phyloP scores from a whole-genome alignment of 75 land plant genomes.

The Larix kaempferi region DNA sequence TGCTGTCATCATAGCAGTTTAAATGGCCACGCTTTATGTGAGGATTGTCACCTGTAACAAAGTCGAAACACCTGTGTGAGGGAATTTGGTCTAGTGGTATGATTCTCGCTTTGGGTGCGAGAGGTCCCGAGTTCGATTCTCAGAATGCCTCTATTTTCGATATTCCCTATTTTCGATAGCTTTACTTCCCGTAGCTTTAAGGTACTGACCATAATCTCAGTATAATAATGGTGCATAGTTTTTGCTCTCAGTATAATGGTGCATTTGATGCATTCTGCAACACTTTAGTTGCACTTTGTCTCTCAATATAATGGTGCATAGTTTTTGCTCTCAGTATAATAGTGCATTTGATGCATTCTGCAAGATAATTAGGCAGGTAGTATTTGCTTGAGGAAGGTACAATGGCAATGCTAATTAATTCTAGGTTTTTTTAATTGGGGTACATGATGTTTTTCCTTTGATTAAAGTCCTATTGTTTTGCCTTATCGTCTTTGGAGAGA shows the following conservation, averaged over 20 bases:
- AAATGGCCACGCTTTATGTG: too few relatives aligned
- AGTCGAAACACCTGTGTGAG: neutral
- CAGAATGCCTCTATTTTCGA: conserved; percentile 41
- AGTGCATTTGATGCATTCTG: conserved; percentile 85
- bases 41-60: too few relatives aligned
- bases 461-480: neutral
- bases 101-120: conserved; percentile 85
- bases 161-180: too few relatives aligned
- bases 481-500: conserved; percentile 80
- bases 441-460: neutral
- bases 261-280: too few relatives aligned
- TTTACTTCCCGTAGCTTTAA: too few relatives aligned
- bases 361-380: conserved; percentile 82
- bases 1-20: too few relatives aligned
- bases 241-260: too few relatives aligned
- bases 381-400: conserved; percentile 2
- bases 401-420: neutral
- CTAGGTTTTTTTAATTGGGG: neutral
- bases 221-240: too few relatives aligned
- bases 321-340: conserved; percentile 73
- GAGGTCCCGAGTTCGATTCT: conserved; percentile 80
- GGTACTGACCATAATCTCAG: too few relatives aligned
- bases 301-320: too few relatives aligned
- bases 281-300: too few relatives aligned
- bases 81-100: conserved; percentile 80